These are phyloP conservation scores for Pholiota adiposa DNA, from an alignment of 1,284 basidiomycete genomes.

Conservation along the genomic window DNA sequence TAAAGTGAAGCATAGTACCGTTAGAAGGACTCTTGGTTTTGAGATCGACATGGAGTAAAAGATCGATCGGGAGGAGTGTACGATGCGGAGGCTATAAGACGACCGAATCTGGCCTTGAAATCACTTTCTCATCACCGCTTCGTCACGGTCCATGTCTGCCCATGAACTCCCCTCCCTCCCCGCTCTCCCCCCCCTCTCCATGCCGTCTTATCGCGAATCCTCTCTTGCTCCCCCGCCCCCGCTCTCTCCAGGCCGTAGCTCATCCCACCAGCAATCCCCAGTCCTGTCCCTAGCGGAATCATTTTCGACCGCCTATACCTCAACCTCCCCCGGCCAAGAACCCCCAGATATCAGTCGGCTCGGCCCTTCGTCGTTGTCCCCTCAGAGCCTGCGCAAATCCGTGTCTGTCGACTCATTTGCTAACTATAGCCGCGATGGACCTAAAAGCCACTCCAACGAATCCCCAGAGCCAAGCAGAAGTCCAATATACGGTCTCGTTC, in stretches of 20 bases:
- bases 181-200: conserved; percentile 29
- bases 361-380: conserved; percentile 26
- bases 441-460: conserved; percentile 28
- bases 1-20: conserved; percentile 42
- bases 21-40: conserved; percentile 57
- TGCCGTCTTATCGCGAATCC: conserved; percentile 16
- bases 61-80: conserved; percentile 4
- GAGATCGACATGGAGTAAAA: conserved; percentile 22
- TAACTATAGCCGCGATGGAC: conserved; percentile 44
- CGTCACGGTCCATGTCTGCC: conserved; percentile 21
- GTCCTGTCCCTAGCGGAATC: conserved; percentile 36
- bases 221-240: conserved; percentile 5
- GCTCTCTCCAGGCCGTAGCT: conserved; percentile 12
- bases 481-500: neutral
- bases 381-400: conserved; percentile 63
- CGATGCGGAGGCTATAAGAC: neutral
- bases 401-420: conserved; percentile 78
- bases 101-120: neutral
- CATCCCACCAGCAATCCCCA: conserved; percentile 24
- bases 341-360: conserved; percentile 17
- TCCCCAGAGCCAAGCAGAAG: conserved; percentile 5
- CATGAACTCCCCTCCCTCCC: conserved; percentile 27
- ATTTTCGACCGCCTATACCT: conserved; percentile 34
- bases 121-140: neutral
- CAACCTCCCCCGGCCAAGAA: conserved; percentile 24